Percentiles rank a stretch among this genome's conserved stretches.
Evolutionary conservation across 345 rosid species (phyloP).

Genomic region (Tarenaya hassleriana): DNA sequence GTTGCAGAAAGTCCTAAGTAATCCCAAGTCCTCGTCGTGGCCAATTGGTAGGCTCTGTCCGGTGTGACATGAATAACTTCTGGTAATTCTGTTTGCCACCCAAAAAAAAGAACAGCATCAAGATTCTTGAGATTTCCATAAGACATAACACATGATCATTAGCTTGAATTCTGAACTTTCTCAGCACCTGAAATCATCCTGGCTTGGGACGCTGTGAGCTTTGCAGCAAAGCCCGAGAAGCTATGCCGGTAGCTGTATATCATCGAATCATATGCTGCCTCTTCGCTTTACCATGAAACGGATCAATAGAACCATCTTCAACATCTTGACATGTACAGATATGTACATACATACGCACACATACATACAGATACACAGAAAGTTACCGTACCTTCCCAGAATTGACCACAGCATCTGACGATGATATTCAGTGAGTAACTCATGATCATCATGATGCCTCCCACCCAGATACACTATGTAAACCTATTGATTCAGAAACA

Average conservation of each 20-base stretch:
- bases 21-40: conserved; percentile 50
- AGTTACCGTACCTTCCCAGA: conserved; percentile 38
- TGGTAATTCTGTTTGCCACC: conserved; percentile 36
- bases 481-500: conserved; percentile 29
- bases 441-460: conserved; percentile 39
- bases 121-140: too few relatives aligned
- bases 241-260: conserved; percentile 65
- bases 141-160: too few relatives aligned
- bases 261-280: conserved; percentile 39
- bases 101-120: not conserved
- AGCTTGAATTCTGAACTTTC: too few relatives aligned
- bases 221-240: conserved; percentile 66
- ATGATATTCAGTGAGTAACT: conserved; percentile 39
- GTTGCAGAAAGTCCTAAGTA: conserved; percentile 31
- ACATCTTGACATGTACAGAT: not conserved
- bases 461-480: conserved; percentile 57
- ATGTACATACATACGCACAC: not conserved
- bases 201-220: conserved; percentile 47
- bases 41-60: conserved; percentile 39
- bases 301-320: not conserved
- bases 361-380: not conserved
- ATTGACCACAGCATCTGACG: conserved; percentile 55
- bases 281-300: conserved; percentile 35
- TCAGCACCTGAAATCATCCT: conserved; percentile 43
- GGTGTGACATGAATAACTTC: conserved; percentile 54